phyloP scores from a whole-genome alignment of 169 alveolate genomes.

The Eimeria sp. region DNA sequence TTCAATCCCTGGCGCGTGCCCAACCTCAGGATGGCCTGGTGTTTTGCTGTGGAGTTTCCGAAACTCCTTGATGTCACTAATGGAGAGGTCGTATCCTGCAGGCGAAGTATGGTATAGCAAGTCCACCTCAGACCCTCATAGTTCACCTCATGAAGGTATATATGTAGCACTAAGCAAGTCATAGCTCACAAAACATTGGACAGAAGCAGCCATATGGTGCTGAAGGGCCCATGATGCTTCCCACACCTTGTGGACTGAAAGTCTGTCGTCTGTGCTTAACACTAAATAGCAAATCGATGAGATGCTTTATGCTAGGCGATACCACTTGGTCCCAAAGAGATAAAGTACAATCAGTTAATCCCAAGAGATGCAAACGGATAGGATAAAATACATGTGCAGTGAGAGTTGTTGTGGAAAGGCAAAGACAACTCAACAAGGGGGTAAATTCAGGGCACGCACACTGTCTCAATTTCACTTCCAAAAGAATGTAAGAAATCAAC shows the following conservation, averaged over 20 bases:
- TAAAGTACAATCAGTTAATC: too few species aligned
- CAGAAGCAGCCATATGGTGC: neutral
- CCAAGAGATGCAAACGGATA: neutral
- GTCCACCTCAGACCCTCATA: neutral
- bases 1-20: slow-evolving; percentile 81
- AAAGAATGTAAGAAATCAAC: neutral
- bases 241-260: neutral
- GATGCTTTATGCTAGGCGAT: neutral
- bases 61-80: slow-evolving; percentile 88
- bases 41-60: slow-evolving; percentile 88
- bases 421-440: neutral
- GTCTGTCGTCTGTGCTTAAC: neutral
- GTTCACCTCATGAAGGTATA: neutral
- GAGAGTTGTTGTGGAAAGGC: neutral
- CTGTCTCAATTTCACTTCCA: neutral
- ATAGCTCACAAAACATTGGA: neutral
- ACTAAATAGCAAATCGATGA: neutral
- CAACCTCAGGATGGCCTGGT: slow-evolving; percentile 91
- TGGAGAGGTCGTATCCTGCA: slow-evolving; percentile 84
- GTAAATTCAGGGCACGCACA: neutral
- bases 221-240: neutral
- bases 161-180: neutral
- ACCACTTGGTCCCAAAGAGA: neutral
- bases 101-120: neutral
- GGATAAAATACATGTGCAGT: neutral